Evolutionary conservation across 257 asterid genomes (phyloP).

Genomic region (Solanum pimpinellifolium): DNA sequence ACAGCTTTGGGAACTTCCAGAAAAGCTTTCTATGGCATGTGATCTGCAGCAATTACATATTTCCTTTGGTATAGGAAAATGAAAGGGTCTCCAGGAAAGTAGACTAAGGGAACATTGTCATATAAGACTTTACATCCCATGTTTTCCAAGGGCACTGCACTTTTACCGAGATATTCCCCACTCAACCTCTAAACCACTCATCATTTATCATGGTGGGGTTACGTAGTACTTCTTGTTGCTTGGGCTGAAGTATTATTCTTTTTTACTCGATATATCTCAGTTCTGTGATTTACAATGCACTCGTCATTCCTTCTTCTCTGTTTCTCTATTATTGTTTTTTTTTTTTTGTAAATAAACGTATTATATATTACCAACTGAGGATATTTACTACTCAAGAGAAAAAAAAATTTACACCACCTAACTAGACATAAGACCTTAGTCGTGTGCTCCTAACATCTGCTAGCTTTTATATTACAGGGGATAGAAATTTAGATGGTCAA

Average conservation of each 20-base stretch:
- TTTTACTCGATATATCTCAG: not conserved
- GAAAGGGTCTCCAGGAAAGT: not conserved
- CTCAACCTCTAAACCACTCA: not conserved
- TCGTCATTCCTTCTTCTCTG: not conserved
- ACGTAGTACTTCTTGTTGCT: not conserved
- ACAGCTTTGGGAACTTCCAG: not conserved
- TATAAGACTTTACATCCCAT: not conserved
- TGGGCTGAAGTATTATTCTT: not conserved
- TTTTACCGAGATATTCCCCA: not conserved
- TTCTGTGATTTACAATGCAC: not conserved
- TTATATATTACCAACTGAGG: not conserved
- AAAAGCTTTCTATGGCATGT: not conserved
- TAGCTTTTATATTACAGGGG: not conserved
- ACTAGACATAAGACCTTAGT: not conserved
- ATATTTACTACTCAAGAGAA: not conserved
- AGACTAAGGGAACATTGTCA: not conserved
- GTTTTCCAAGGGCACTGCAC: not conserved
- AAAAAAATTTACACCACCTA: not conserved
- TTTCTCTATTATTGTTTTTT: not conserved
- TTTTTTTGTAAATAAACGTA: not conserved
- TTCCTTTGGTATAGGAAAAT: not conserved
- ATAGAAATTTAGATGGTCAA: not conserved
- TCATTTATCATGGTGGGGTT: not conserved
- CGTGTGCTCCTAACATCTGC: not conserved
- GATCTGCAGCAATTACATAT: not conserved